Percentiles rank a stretch among this genome's conserved stretches.
phyloP scores from a whole-genome alignment of 768 basidiomycete species.

The Agaricus blazei region DNA sequence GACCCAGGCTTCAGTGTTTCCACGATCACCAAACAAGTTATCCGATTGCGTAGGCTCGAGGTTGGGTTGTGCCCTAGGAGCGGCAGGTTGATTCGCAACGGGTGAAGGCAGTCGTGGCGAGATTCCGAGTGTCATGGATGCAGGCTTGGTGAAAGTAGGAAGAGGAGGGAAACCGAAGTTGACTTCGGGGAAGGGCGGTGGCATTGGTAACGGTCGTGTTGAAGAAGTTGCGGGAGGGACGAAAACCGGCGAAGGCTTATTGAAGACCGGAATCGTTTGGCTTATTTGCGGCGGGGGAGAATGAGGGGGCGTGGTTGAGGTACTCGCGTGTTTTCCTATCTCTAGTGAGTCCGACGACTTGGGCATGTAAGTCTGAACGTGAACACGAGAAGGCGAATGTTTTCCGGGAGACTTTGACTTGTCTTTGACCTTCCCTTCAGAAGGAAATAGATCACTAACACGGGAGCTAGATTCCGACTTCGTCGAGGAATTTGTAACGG shows the following conservation, averaged over 20 bases:
- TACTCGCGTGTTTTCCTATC: conserved; percentile 26
- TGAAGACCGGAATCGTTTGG: conserved; percentile 51
- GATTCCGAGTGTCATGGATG: conserved; percentile 42
- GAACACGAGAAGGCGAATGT: conserved; percentile 13
- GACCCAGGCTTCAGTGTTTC: conserved; percentile 47
- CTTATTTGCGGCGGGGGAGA: conserved; percentile 42
- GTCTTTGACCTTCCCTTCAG: conserved; percentile 28
- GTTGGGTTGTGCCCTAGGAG: conserved; percentile 49
- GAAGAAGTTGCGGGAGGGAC: conserved; percentile 33
- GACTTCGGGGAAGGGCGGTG: conserved; percentile 17
- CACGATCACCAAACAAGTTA: conserved; percentile 42
- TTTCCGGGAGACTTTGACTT: conserved; percentile 26
- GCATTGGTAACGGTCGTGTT: conserved; percentile 15
- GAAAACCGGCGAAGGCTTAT: conserved; percentile 49
- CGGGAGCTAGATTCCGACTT: conserved; percentile 38
- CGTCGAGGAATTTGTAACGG: not conserved
- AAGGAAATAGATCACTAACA: conserved; percentile 54
- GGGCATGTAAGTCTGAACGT: not conserved
- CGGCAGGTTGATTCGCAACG: conserved; percentile 17
- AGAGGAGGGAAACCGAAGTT: conserved; percentile 19
- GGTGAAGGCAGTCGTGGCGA: conserved; percentile 27
- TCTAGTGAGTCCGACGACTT: not conserved
- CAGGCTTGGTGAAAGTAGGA: conserved; percentile 34
- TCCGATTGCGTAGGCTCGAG: conserved; percentile 50
- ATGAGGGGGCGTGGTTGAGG: conserved; percentile 52